A percentile compares a stretch with the other conserved stretches of the same genome.
phyloP scores from a whole-genome alignment of 208 protist species.

The Angomonas ambiguus region DNA sequence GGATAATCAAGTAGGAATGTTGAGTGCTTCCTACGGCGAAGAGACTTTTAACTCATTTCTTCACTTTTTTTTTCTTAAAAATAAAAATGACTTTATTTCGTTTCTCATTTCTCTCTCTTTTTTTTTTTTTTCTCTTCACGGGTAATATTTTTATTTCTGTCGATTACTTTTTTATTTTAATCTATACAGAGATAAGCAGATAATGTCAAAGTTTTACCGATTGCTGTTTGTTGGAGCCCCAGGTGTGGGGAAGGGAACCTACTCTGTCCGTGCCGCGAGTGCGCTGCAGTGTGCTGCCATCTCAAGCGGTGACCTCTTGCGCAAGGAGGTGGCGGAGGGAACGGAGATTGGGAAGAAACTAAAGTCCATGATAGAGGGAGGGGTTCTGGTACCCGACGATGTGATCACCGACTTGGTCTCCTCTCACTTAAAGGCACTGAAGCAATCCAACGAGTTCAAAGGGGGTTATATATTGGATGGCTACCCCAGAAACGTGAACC shows the following conservation, averaged over 20 bases:
- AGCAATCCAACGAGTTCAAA: slow-evolving; percentile 8
- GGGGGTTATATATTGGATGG: slow-evolving; percentile 90
- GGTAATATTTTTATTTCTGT: background rate
- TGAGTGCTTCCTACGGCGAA: too few species aligned
- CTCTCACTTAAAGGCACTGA: slow-evolving; percentile 22
- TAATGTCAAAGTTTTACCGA: slow-evolving; percentile 26
- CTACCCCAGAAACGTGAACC: slow-evolving; percentile 86
- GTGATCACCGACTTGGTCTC: slow-evolving; percentile 70
- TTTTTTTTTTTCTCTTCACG: slow-evolving; percentile 4
- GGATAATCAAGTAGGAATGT: too few species aligned
- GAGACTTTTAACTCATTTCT: too few species aligned
- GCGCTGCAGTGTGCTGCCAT: slow-evolving; percentile 75
- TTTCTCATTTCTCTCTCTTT: background rate
- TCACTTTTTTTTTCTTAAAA: slow-evolving; percentile 3
- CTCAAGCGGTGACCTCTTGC: slow-evolving; percentile 91
- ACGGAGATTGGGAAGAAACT: slow-evolving; percentile 39
- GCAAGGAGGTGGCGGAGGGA: slow-evolving; percentile 56
- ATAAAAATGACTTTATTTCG: background rate
- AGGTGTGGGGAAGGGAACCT: slow-evolving; percentile 92
- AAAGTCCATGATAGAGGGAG: slow-evolving; percentile 50
- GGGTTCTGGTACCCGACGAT: slow-evolving; percentile 71
- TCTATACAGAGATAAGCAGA: background rate
- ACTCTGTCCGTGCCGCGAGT: slow-evolving; percentile 72
- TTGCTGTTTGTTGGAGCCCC: slow-evolving; percentile 89
- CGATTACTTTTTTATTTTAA: background rate